Evolutionary conservation across 768 basidiomycete genomes (phyloP).

Genomic region (Pholiota microspora): DNA sequence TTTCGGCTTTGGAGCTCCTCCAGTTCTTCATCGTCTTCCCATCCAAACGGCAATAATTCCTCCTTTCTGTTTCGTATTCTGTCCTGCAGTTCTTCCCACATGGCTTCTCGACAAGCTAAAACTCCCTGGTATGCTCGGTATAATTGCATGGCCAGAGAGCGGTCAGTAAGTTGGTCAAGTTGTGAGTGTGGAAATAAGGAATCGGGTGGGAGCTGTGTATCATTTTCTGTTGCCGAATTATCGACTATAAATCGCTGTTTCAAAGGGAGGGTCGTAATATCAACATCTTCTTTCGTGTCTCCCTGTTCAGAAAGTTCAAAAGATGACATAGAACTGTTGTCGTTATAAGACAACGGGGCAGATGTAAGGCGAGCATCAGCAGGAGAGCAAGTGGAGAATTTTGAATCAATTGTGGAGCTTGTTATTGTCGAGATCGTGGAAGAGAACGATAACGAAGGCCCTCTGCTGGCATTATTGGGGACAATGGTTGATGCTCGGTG

Average conservation of each 20-base stretch:
- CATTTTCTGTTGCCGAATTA: constrained; percentile 42
- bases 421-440: constrained; percentile 44
- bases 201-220: constrained; percentile 28
- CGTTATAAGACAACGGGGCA: constrained; percentile 29
- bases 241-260: constrained; percentile 45
- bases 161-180: constrained; percentile 48
- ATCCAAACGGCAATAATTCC: constrained; percentile 58
- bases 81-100: constrained; percentile 74
- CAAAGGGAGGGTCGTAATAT: constrained; percentile 22
- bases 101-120: constrained; percentile 66
- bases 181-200: constrained; percentile 40
- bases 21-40: constrained; percentile 67
- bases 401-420: constrained; percentile 25
- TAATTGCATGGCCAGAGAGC: constrained; percentile 70
- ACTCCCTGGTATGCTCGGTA: constrained; percentile 62
- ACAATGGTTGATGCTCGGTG: constrained; percentile 35
- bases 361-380: constrained; percentile 31
- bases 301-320: constrained; percentile 11
- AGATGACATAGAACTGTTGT: constrained; percentile 20
- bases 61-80: constrained; percentile 55
- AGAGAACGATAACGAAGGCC: constrained; percentile 52
- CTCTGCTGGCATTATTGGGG: constrained; percentile 29
- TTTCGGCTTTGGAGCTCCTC: constrained; percentile 53
- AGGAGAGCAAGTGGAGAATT: constrained; percentile 23
- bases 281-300: constrained; percentile 2